A percentile compares a stretch with the other conserved stretches of the same genome.
These are phyloP conservation scores for Telopea speciosissima DNA, from an alignment of 177 flowering plant species.

Conservation along the genomic window DNA sequence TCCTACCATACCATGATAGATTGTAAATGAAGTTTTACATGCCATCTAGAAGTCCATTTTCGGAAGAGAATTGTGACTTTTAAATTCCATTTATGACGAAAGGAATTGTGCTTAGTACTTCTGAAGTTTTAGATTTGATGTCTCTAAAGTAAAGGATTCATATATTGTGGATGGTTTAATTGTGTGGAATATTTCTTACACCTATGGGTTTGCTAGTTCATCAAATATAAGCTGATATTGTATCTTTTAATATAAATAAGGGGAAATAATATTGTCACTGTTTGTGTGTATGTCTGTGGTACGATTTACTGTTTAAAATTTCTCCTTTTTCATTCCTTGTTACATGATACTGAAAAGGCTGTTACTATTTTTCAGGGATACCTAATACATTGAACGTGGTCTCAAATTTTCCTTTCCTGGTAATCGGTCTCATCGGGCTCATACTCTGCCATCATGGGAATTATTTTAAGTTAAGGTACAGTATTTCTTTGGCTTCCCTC, in stretches of 20 bases:
- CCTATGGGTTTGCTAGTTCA: background rate
- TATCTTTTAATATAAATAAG: too few relatives aligned
- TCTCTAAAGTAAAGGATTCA: background rate
- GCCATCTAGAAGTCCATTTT: too few relatives aligned
- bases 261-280: background rate
- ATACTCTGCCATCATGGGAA: conserved; percentile 60
- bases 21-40: too few relatives aligned
- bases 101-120: background rate
- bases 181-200: background rate
- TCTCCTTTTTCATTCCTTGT: background rate
- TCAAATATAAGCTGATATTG: background rate
- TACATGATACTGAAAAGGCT: conserved; percentile 7
- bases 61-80: too few relatives aligned
- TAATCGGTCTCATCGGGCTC: conserved; percentile 74
- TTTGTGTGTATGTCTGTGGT: background rate
- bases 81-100: too few relatives aligned
- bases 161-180: background rate
- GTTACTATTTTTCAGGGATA: conserved; percentile 56
- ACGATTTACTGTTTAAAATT: background rate
- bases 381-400: conserved; percentile 85
- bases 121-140: background rate
- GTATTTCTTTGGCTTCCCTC: background rate
- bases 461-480: conserved; percentile 69
- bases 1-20: too few relatives aligned
- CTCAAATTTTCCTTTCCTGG: conserved; percentile 83